These are phyloP conservation scores for Avena atlantica DNA, from an alignment of 176 grass and related monocot genomes.

Conservation along the genomic window DNA sequence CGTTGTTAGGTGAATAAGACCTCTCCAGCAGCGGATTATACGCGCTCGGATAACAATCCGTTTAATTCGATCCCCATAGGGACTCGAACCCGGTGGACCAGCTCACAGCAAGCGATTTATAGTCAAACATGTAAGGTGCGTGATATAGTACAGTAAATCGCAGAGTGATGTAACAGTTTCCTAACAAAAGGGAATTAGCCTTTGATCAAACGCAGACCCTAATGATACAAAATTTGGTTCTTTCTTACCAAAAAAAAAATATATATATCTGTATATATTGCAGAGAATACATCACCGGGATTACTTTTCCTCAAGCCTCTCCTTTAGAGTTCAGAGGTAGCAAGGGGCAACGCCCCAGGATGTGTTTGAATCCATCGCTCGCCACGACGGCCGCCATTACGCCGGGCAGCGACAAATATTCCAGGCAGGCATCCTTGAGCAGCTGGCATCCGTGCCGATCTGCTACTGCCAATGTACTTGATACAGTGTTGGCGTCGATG, in stretches of 20 bases:
- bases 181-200: too few relatives aligned
- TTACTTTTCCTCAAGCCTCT: not conserved
- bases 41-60: too few relatives aligned
- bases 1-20: too few relatives aligned
- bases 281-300: not conserved
- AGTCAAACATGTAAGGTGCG: too few relatives aligned
- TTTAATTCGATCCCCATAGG: too few relatives aligned
- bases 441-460: not conserved
- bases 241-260: not conserved
- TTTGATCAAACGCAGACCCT: too few relatives aligned
- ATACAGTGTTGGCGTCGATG: not conserved
- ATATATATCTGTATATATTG: too few relatives aligned
- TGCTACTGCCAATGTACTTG: not conserved
- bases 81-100: too few relatives aligned
- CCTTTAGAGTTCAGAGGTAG: not conserved
- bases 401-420: not conserved
- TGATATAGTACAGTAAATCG: too few relatives aligned
- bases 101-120: too few relatives aligned
- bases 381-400: not conserved
- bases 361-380: not conserved
- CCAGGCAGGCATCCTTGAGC: conserved; percentile 6
- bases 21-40: too few relatives aligned
- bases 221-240: not conserved
- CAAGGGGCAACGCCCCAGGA: not conserved
- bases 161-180: too few relatives aligned